These are phyloP conservation scores for Gliomastix tumulicola DNA, from an alignment of 2,329 filamentous ascomycete genomes.

Conservation along the genomic window DNA sequence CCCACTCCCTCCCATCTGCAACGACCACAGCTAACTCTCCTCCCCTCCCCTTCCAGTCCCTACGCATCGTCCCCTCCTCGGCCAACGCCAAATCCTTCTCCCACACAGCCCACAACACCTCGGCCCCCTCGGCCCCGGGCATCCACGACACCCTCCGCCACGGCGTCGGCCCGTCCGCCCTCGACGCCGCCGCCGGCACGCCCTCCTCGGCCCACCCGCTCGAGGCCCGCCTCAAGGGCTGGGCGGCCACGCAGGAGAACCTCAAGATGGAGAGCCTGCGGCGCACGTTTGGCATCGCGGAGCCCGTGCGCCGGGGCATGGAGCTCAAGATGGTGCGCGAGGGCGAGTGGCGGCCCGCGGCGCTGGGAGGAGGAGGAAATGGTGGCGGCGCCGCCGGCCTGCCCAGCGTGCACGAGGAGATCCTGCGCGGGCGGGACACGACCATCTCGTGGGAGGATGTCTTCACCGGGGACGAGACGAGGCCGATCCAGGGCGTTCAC, in stretches of 20 bases:
- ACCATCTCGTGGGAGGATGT: slow-evolving; percentile 91
- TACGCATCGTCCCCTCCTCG: slow-evolving; percentile 78
- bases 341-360: slow-evolving; percentile 72
- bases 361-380: slow-evolving; percentile 42
- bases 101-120: slow-evolving; percentile 53
- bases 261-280: slow-evolving; percentile 85
- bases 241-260: slow-evolving; percentile 82
- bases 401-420: slow-evolving; percentile 78
- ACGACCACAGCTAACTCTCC: slow-evolving; percentile 8
- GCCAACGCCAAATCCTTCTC: slow-evolving; percentile 59
- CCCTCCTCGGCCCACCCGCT: slow-evolving; percentile 74
- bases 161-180: slow-evolving; percentile 63
- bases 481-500: slow-evolving; percentile 67
- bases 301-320: slow-evolving; percentile 90
- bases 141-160: slow-evolving; percentile 89
- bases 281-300: slow-evolving; percentile 83
- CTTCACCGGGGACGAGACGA: slow-evolving; percentile 71
- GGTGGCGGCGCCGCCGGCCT: too few relatives aligned
- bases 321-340: slow-evolving; percentile 82
- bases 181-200: slow-evolving; percentile 32
- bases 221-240: slow-evolving; percentile 80
- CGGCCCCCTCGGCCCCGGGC: slow-evolving; percentile 85
- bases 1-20: slow-evolving; percentile 4
- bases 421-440: slow-evolving; percentile 71
- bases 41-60: slow-evolving; percentile 49